Evolutionary conservation across 495 filamentous ascomycete genomes (phyloP).

Genomic region (Hypoxylon fragiforme): DNA sequence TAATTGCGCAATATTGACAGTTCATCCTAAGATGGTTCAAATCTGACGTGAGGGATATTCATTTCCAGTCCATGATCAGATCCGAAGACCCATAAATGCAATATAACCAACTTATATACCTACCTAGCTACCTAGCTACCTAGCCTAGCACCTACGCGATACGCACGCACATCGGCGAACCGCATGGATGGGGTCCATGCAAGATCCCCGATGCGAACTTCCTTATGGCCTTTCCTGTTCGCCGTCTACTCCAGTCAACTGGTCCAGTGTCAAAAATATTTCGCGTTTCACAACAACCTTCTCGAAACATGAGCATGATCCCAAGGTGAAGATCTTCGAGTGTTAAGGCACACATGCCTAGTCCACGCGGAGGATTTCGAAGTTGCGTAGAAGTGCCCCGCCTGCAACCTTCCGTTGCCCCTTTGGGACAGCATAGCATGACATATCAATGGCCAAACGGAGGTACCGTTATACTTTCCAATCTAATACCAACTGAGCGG

Average conservation of each 20-base stretch:
- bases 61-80: conserved; percentile 13
- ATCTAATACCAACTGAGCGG: conserved; percentile 3
- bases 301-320: conserved; percentile 31
- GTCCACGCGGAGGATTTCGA: conserved; percentile 24
- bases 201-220: conserved; percentile 31
- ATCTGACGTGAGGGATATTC: not conserved
- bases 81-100: conserved; percentile 16
- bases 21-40: too few relatives aligned
- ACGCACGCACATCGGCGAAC: conserved; percentile 29
- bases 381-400: conserved; percentile 21
- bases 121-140: too few relatives aligned
- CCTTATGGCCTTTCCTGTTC: conserved; percentile 13
- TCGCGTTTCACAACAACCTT: conserved; percentile 29
- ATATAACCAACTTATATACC: too few relatives aligned
- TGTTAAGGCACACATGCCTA: not conserved
- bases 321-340: conserved; percentile 11
- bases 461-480: conserved; percentile 1
- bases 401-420: conserved; percentile 14
- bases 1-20: too few relatives aligned
- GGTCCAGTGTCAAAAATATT: not conserved
- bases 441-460: conserved; percentile 10
- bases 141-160: too few relatives aligned
- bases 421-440: conserved; percentile 12
- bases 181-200: conserved; percentile 28
- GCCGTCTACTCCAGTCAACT: conserved; percentile 20